Conservation (phyloP, 306 rosid genomes). For the Rosa chinensis region DNA sequence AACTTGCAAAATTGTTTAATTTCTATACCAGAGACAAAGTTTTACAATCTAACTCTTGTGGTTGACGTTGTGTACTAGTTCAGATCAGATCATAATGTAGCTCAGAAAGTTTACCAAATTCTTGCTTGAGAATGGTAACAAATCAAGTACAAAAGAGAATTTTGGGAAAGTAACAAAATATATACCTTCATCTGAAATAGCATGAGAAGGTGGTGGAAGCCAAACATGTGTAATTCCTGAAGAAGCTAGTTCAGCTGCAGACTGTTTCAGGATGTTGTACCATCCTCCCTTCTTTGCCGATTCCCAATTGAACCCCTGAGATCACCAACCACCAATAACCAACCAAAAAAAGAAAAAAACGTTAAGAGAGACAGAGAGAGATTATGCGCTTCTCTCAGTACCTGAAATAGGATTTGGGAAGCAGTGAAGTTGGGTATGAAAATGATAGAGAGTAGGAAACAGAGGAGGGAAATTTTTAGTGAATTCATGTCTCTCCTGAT, state of each 20-base stretch:
- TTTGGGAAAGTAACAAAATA: neutral
- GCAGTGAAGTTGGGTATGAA: constrained; percentile 4
- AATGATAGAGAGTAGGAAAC: neutral
- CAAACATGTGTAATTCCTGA: constrained; percentile 70
- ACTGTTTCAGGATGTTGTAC: constrained; percentile 57
- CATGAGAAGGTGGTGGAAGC: constrained; percentile 89
- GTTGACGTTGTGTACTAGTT: neutral
- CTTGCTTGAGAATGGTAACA: neutral
- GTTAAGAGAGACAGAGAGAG: neutral
- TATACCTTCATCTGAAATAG: constrained; percentile 10
- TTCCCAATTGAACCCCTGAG: constrained; percentile 83
- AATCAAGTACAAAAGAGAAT: neutral
- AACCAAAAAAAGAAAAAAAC: neutral
- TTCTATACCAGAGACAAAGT: neutral
- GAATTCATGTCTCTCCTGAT: constrained; percentile 4
- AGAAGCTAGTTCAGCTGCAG: constrained; percentile 47
- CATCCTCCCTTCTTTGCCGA: constrained; percentile 65
- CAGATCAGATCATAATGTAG: neutral
- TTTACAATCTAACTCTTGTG: neutral
- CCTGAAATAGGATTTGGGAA: constrained; percentile 14
- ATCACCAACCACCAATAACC: neutral
- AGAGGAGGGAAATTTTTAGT: neutral
- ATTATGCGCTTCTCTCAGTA: neutral
- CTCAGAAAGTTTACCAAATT: neutral
- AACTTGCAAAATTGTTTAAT: neutral